These are phyloP conservation scores for Metroxylon sagu DNA, from an alignment of 176 grass and related monocot species.

Conservation along the genomic window DNA sequence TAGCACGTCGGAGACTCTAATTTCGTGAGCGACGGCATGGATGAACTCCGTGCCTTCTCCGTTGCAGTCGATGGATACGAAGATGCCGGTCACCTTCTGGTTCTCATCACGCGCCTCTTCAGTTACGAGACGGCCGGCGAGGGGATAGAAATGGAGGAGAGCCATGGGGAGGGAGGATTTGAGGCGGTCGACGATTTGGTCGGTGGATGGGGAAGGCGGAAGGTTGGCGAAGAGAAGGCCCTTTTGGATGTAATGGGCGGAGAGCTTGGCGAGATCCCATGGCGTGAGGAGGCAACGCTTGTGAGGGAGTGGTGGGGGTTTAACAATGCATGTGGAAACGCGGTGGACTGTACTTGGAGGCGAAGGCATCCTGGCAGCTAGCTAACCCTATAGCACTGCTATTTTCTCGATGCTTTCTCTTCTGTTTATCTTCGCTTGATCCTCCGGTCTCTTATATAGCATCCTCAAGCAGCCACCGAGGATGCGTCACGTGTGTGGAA, in stretches of 20 bases:
- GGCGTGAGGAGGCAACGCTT: constrained; percentile 13
- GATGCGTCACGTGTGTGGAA: too few species aligned
- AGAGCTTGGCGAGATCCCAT: constrained; percentile 39
- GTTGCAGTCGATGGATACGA: constrained; percentile 34
- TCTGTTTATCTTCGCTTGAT: too few species aligned
- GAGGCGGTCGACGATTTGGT: background rate
- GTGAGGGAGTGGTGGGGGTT: constrained; percentile 12
- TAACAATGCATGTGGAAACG: background rate
- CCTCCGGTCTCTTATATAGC: too few species aligned
- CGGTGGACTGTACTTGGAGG: background rate
- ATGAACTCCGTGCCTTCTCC: constrained; percentile 42
- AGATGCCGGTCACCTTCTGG: constrained; percentile 7
- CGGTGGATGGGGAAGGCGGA: background rate
- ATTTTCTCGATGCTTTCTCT: too few species aligned
- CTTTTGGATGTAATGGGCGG: constrained; percentile 49
- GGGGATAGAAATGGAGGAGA: constrained; percentile 1
- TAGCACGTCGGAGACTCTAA: constrained; percentile 25
- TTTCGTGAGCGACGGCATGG: constrained; percentile 31
- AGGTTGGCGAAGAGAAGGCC: constrained; percentile 47
- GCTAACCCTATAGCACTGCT: too few species aligned
- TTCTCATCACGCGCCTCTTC: constrained; percentile 3
- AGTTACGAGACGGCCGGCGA: constrained; percentile 15
- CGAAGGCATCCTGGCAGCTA: too few species aligned
- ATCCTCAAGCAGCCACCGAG: too few species aligned
- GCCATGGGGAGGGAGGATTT: constrained; percentile 1